Conservation (phyloP, 441 rosid genomes). For the Viola pubescens region DNA sequence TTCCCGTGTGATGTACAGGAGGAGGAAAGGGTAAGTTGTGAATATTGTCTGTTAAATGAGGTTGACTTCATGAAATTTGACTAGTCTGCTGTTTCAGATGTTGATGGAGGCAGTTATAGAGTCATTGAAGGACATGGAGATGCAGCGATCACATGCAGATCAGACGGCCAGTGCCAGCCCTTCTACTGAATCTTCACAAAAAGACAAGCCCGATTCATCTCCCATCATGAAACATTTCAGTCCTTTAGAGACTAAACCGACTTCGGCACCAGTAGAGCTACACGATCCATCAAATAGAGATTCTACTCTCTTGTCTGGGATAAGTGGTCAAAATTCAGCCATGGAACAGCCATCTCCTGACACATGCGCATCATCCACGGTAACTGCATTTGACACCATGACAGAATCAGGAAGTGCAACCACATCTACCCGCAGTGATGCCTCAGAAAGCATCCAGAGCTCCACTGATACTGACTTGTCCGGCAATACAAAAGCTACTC, state of each 20-base stretch:
- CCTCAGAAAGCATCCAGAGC: slow-evolving; percentile 27
- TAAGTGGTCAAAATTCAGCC: slow-evolving; percentile 18
- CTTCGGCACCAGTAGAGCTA: slow-evolving; percentile 20
- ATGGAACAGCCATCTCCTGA: slow-evolving; percentile 31
- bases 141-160: slow-evolving; percentile 31
- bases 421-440: slow-evolving; percentile 27
- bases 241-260: slow-evolving; percentile 21
- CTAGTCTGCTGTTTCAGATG: slow-evolving; percentile 46
- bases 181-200: slow-evolving; percentile 27
- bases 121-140: slow-evolving; percentile 65
- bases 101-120: slow-evolving; percentile 78
- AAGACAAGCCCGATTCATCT: slow-evolving; percentile 20
- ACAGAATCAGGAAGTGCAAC: slow-evolving; percentile 25
- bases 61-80: background rate
- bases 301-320: slow-evolving; percentile 18
- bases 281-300: slow-evolving; percentile 26
- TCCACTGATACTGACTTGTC: slow-evolving; percentile 54
- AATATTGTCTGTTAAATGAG: slow-evolving; percentile 7
- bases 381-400: slow-evolving; percentile 20
- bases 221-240: slow-evolving; percentile 18
- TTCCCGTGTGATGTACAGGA: slow-evolving; percentile 69
- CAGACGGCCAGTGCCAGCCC: slow-evolving; percentile 21
- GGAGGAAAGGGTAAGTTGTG: slow-evolving; percentile 68
- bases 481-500: slow-evolving; percentile 63
- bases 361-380: slow-evolving; percentile 22